phyloP scores from a whole-genome alignment of 805 yeast species.

The Zygoascus bituminiphila region DNA sequence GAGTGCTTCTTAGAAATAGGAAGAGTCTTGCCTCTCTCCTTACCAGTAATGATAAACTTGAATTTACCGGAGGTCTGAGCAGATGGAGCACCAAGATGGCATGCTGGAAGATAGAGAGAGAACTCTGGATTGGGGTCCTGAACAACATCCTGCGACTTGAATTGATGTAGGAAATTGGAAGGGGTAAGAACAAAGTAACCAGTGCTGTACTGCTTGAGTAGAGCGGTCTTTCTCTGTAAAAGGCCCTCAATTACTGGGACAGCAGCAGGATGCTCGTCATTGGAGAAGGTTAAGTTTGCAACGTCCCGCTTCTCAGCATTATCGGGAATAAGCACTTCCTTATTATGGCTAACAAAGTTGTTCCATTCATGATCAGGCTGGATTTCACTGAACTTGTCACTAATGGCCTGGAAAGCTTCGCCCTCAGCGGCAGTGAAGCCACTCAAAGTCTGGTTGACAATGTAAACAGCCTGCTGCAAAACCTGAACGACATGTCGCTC shows the following conservation, averaged over 20 bases:
- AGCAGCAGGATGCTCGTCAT: conserved; percentile 34
- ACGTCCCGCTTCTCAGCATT: conserved; percentile 33
- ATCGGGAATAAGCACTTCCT: conserved; percentile 27
- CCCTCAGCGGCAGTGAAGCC: conserved; percentile 27
- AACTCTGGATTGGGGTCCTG: conserved; percentile 40
- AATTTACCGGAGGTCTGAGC: conserved; percentile 29
- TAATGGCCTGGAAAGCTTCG: conserved; percentile 27
- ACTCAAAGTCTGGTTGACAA: conserved; percentile 26
- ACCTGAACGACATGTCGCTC: conserved; percentile 39
- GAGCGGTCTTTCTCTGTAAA: conserved; percentile 38
- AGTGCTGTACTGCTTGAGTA: conserved; percentile 34
- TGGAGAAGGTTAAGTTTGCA: conserved; percentile 31
- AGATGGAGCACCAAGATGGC: conserved; percentile 32
- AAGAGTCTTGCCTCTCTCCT: conserved; percentile 29
- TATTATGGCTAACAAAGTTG: conserved; percentile 30
- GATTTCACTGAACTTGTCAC: conserved; percentile 29
- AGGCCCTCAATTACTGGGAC: conserved; percentile 42
- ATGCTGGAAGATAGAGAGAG: conserved; percentile 41
- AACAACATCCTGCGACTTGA: conserved; percentile 35
- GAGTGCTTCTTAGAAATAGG: conserved; percentile 27
- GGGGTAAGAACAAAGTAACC: conserved; percentile 41
- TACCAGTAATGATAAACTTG: conserved; percentile 38
- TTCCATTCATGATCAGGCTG: conserved; percentile 40
- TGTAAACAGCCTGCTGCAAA: conserved; percentile 33
- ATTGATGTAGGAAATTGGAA: conserved; percentile 38